Base-by-base conservation (phyloP, 139 green algal species). In the Diplosphaera chodatii region DNA sequence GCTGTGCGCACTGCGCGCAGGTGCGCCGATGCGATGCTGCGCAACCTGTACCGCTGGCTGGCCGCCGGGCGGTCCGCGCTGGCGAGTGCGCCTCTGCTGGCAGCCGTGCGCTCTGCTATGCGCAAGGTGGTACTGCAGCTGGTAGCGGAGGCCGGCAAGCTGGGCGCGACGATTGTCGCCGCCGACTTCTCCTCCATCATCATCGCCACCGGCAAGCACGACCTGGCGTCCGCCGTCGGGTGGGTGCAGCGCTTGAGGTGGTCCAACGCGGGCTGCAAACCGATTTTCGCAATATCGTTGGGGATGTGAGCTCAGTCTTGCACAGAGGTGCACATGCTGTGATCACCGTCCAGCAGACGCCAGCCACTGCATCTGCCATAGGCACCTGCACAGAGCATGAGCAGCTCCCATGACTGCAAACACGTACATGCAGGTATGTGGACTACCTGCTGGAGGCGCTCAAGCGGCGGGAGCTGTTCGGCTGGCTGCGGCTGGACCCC, bases 391-490 rank as follows among this genome's bases (percentile, higher is more conserved):
- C n/a, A n/a, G n/a, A n/a, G n/a, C n/a, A n/a, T n/a, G n/a, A n/a
- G n/a, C n/a, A n/a, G n/a, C n/a, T n/a, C n/a, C n/a, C n/a, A n/a
- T n/a, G n/a, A n/a, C n/a, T n/a, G n/a, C n/a, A n/a, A n/a, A n/a
- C n/a, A n/a, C n/a, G n/a, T n/a, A n/a, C n/a, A n/a, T 56, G 62
- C 79, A 87, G 86, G 55, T 97, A 96, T 82, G 79, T 83, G 5
- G 79, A 88, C 55, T 97, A 93, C 85, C 80, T 98, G 33, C 73
- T 96, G 27, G 81, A 89, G 16, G 86, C 93, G 0, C 71, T 98
- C 55, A 16, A 31, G 16, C 66, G 75, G 63, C 81, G 85, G 8
- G 87, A 95, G 70, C 81, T 95, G 34, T 93, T 96, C 70, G 28
- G 70, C 48, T 94, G 83, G 83, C 75, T 98, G 41, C 59, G 83